Evolutionary conservation across 2,329 filamentous ascomycete genomes (phyloP).

Genomic region (Mycosphaerella sp.): DNA sequence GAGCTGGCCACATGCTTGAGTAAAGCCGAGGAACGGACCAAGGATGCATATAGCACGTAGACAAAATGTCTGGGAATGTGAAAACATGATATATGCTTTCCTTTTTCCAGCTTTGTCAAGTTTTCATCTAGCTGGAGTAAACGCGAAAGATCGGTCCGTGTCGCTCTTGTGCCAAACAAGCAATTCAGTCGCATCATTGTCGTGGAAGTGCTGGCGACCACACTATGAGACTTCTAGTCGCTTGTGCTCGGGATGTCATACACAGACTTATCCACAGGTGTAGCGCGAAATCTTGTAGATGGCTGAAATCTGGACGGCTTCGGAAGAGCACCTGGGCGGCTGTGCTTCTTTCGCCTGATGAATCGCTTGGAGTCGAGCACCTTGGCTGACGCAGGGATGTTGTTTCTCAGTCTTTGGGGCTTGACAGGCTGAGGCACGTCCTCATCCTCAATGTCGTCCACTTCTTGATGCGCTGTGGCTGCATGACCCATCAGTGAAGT

Average conservation of each 20-base stretch:
- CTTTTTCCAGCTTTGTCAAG: too few relatives aligned
- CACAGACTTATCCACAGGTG: neutral
- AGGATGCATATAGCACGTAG: neutral
- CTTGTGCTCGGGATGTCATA: slow-evolving; percentile 3
- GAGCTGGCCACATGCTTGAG: slow-evolving; percentile 39
- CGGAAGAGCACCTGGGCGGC: neutral
- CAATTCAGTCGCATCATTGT: neutral
- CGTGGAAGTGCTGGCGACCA: neutral
- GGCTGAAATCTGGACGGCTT: neutral
- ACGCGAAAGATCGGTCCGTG: too few relatives aligned
- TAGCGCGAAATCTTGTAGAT: neutral
- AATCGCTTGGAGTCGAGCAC: neutral
- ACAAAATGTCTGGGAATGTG: neutral
- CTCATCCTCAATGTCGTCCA: slow-evolving; percentile 9
- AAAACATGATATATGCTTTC: neutral
- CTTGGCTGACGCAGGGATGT: neutral
- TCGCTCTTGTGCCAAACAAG: too few relatives aligned
- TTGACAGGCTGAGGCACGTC: neutral
- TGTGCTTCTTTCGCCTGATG: neutral
- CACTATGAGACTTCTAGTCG: neutral
- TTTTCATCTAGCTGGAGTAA: too few relatives aligned
- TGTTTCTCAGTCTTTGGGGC: neutral
- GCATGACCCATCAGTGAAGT: slow-evolving; percentile 17
- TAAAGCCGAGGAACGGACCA: slow-evolving; percentile 41
- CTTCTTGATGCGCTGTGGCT: slow-evolving; percentile 3